These are phyloP conservation scores for Phycomyces blakesleeanus DNA, from an alignment of 192 early-diverging fungal genomes.

Conservation along the genomic window DNA sequence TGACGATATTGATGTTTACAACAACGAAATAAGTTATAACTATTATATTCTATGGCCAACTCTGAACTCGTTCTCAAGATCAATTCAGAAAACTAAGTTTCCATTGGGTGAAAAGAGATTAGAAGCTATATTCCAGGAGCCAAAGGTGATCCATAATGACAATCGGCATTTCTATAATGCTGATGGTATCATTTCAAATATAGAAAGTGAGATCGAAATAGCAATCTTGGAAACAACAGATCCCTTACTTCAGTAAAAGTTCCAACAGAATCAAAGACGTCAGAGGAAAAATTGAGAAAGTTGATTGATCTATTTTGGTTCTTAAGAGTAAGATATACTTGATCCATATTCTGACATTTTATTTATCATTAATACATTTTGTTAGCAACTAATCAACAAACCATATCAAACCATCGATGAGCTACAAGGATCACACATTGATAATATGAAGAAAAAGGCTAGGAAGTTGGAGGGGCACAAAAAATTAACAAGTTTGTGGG, in stretches of 20 bases:
- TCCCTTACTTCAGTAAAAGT: constrained; percentile 10
- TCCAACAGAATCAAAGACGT: constrained; percentile 12
- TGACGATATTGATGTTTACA: no score
- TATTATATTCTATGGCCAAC: no score
- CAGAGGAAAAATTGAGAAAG: constrained; percentile 16
- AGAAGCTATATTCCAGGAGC: constrained; percentile 9
- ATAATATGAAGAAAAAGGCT: constrained; percentile 11
- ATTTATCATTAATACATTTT: constrained; percentile 15
- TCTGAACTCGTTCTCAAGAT: constrained; percentile 10
- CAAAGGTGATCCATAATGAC: constrained; percentile 15
- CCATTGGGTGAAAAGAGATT: constrained; percentile 11
- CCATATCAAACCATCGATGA: constrained; percentile 10
- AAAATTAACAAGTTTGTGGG: constrained; percentile 3
- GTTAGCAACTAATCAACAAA: constrained; percentile 16
- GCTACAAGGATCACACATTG: constrained; percentile 14
- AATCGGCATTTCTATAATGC: constrained; percentile 9
- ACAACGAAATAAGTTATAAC: no score
- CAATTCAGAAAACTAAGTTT: constrained; percentile 9
- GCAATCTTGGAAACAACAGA: constrained; percentile 13
- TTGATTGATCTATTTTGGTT: constrained; percentile 19
- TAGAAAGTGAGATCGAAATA: constrained; percentile 8
- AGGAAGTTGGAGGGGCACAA: constrained; percentile 14
- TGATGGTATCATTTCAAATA: constrained; percentile 15
- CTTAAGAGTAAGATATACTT: constrained; percentile 18
- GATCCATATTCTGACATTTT: constrained; percentile 16